phyloP scores from a whole-genome alignment of 208 protist species.

The Crithidia thermophila region DNA sequence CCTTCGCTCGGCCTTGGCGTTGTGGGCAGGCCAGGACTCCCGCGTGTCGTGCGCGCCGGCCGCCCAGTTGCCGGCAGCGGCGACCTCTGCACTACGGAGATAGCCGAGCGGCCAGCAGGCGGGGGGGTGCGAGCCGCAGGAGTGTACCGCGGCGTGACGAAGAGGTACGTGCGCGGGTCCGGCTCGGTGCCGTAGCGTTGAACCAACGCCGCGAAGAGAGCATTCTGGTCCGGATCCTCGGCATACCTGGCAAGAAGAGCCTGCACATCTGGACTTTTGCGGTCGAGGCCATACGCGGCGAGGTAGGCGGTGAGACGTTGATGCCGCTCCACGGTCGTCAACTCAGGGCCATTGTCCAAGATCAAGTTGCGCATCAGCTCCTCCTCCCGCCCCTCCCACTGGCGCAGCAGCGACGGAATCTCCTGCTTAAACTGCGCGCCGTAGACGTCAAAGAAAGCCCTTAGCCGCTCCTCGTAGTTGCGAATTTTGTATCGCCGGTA shows the following conservation, averaged over 20 bases:
- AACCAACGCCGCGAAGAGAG: slow-evolving; percentile 49
- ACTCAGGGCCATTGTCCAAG: slow-evolving; percentile 75
- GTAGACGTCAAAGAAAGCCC: slow-evolving; percentile 69
- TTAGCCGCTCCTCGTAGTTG: slow-evolving; percentile 63
- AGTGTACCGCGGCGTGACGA: slow-evolving; percentile 54
- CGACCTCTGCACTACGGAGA: too few species aligned
- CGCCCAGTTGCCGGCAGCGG: too few species aligned
- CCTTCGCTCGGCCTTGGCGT: neutral
- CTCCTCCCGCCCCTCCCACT: slow-evolving; percentile 78
- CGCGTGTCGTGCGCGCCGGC: too few species aligned
- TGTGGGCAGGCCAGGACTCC: neutral
- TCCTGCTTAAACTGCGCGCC: slow-evolving; percentile 47
- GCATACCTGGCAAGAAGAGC: slow-evolving; percentile 26
- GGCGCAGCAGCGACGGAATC: slow-evolving; percentile 50
- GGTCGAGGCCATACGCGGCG: slow-evolving; percentile 43
- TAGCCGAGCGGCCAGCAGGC: neutral
- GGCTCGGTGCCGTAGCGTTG: slow-evolving; percentile 64
- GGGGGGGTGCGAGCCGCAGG: neutral
- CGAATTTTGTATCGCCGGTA: slow-evolving; percentile 68
- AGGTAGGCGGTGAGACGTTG: slow-evolving; percentile 68
- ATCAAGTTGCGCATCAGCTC: slow-evolving; percentile 80
- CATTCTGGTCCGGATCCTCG: slow-evolving; percentile 7
- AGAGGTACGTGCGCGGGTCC: slow-evolving; percentile 75
- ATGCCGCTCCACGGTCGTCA: slow-evolving; percentile 46
- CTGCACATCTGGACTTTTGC: slow-evolving; percentile 27